phyloP scores from a whole-genome alignment of 2,329 filamentous ascomycete genomes.

The Ceratocystis lukuohia region DNA sequence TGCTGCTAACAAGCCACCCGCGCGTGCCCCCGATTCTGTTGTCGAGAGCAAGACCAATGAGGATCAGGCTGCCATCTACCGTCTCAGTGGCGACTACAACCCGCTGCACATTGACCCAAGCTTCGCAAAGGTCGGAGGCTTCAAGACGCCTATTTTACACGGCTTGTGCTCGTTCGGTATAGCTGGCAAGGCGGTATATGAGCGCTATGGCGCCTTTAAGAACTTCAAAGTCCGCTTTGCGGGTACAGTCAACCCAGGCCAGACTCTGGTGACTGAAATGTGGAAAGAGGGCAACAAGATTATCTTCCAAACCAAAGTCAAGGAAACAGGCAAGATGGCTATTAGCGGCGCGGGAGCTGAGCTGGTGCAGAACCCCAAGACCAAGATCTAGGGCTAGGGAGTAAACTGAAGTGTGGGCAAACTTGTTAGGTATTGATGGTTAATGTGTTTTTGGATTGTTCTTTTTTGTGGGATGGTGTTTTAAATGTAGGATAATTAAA shows the following conservation, averaged over 20 bases:
- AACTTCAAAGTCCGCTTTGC: slow-evolving; percentile 91
- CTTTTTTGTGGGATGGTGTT: neutral
- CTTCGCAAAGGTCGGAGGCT: slow-evolving; percentile 90
- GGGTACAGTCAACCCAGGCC: slow-evolving; percentile 68
- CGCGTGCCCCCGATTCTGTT: slow-evolving; percentile 63
- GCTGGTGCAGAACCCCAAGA: slow-evolving; percentile 33
- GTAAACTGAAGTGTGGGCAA: neutral
- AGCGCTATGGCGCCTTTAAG: slow-evolving; percentile 69
- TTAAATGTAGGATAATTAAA: neutral
- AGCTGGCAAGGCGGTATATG: slow-evolving; percentile 76
- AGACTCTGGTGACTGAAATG: slow-evolving; percentile 89
- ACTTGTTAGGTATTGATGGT: neutral
- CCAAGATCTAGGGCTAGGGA: slow-evolving; percentile 13
- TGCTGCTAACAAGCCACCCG: slow-evolving; percentile 63
- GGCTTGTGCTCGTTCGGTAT: slow-evolving; percentile 94
- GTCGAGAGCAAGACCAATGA: slow-evolving; percentile 76
- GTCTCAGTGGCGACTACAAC: slow-evolving; percentile 88
- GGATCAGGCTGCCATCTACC: slow-evolving; percentile 87
- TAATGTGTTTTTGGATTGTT: neutral
- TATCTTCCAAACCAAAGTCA: slow-evolving; percentile 75
- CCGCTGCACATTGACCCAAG: slow-evolving; percentile 89
- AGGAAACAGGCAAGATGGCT: slow-evolving; percentile 82
- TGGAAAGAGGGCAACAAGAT: slow-evolving; percentile 75
- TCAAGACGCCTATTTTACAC: slow-evolving; percentile 87
- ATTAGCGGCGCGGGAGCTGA: slow-evolving; percentile 73